Evolutionary conservation across 257 asterid genomes (phyloP).

Genomic region (Fraxinus anomala): DNA sequence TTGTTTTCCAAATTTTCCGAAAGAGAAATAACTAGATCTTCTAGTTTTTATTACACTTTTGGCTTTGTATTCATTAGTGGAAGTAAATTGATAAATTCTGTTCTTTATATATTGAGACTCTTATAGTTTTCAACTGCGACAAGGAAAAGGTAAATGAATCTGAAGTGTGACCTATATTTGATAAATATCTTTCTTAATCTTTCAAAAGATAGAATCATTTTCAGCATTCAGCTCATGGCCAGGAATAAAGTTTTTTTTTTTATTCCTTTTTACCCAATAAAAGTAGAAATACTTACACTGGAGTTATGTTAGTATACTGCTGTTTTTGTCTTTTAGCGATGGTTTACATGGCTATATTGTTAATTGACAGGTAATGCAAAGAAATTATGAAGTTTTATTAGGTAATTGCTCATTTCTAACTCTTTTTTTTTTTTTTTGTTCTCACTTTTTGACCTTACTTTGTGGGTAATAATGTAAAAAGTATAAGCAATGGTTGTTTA

Average conservation of each 20-base stretch:
- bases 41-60: neutral
- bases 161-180: neutral
- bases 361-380: conserved; percentile 79
- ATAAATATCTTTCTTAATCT: neutral
- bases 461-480: neutral
- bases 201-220: neutral
- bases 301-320: conserved; percentile 8
- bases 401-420: conserved; percentile 44
- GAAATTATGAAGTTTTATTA: conserved; percentile 67
- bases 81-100: neutral
- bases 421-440: neutral
- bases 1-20: neutral
- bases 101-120: neutral
- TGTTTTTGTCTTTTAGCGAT: conserved; percentile 17
- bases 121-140: neutral
- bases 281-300: neutral
- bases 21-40: neutral
- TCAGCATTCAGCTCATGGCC: neutral
- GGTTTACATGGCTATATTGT: conserved; percentile 23
- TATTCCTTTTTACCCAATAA: neutral
- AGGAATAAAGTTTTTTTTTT: neutral
- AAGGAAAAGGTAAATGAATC: neutral
- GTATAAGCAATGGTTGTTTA: neutral
- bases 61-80: neutral
- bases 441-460: neutral